Percentiles rank a stretch among this genome's conserved stretches.
These are phyloP conservation scores for Harringtonia aguacate DNA, from an alignment of 2,329 filamentous ascomycete genomes.

Conservation along the genomic window DNA sequence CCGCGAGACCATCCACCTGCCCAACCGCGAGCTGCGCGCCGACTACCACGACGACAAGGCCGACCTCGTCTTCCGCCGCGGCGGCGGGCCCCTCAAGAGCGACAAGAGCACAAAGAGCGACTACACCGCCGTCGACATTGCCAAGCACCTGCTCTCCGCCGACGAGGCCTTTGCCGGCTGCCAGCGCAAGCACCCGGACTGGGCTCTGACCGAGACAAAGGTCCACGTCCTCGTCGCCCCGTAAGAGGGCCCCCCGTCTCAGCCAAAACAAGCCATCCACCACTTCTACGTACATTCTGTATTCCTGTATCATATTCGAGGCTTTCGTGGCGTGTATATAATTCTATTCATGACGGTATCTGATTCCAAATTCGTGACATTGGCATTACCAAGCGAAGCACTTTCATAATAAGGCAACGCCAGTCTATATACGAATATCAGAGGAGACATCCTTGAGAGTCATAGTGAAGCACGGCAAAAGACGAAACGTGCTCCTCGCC, in stretches of 20 bases:
- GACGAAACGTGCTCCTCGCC: not conserved
- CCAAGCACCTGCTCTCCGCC: constrained; percentile 11
- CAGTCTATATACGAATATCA: constrained; percentile 1
- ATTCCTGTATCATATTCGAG: too few relatives aligned
- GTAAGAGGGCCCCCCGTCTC: too few relatives aligned
- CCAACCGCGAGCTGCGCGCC: constrained; percentile 12
- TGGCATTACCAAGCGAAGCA: not conserved
- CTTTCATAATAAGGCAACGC: not conserved
- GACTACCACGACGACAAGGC: constrained; percentile 10
- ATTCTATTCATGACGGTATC: constrained; percentile 1
- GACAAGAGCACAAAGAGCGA: not conserved
- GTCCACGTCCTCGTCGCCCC: not conserved
- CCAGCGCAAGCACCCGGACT: constrained; percentile 14
- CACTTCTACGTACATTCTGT: too few relatives aligned
- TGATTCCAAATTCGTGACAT: constrained; percentile 2
- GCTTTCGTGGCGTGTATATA: too few relatives aligned
- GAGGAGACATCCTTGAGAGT: not conserved
- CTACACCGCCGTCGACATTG: constrained; percentile 12
- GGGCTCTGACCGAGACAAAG: constrained; percentile 3
- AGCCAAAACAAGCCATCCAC: too few relatives aligned
- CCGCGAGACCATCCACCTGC: constrained; percentile 20
- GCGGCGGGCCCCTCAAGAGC: not conserved
- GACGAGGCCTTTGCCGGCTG: constrained; percentile 9
- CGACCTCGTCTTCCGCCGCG: constrained; percentile 8
- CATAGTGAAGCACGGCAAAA: not conserved